Base-by-base conservation (phyloP, 352 stramenopile genomes). In the Globisporangium spiculum region DNA sequence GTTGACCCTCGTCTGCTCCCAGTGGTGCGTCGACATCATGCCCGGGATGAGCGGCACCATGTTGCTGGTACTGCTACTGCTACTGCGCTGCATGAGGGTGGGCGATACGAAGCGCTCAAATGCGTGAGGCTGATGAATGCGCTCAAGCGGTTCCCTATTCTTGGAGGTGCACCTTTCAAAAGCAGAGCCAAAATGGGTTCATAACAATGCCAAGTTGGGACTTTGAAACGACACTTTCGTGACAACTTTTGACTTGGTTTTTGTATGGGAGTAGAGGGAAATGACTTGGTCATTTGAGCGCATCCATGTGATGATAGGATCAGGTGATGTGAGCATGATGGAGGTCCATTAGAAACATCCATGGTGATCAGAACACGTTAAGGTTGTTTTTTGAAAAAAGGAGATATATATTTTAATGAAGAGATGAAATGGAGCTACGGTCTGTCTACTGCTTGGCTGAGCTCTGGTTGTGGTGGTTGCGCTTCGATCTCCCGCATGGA, bases 1-100 rank as follows among this genome's bases (percentile, higher is more conserved):
- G 75, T 89, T 63, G 32, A 71, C 55, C 48, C 77, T 79, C 57
- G 55, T 61, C 60, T 76, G 78, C 61, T 86, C 75, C 4, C 81
- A 75, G 26, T 79, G 73, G 44, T 90, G 75, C 1, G 73, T 83
- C 2, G 81, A 92, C 22, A 83, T 54, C 63, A 90, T 77, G 0
- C 83, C 85, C 9, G 83, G 83, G 27, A 93, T 77, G 54, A 90
- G 66, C 32, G 83, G 78, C 52, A 80, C 58, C 56, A 65, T 57
- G 24, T 16, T 58, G 54, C 44, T 44, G 22, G 6, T 22, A 20
- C 10, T 46, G 38, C 12, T 46, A 14, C 32, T 14, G 24, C 7
- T 24, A 20, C 26, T 41, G 34, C 22, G 50, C 53, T 71, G 65
- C 60, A 66, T 66, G 60, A 52, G 9, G 27, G 4, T 5, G 10